phyloP scores from a whole-genome alignment of 164 flowering plant genomes.

The Cinnamomum chago region DNA sequence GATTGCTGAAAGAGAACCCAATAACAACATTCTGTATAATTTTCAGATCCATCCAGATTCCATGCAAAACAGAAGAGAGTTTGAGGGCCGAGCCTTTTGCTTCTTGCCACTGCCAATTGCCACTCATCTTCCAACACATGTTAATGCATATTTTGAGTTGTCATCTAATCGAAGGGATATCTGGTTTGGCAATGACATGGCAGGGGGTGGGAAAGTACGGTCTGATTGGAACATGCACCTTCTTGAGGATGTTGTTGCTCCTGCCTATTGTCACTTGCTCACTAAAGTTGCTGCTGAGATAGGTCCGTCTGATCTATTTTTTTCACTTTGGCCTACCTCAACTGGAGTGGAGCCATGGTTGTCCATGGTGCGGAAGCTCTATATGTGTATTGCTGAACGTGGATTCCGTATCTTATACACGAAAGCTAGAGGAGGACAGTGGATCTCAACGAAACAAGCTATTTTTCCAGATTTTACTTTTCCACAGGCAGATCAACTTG shows the following conservation, averaged over 20 bases:
- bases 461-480: conserved; percentile 84
- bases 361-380: conserved; percentile 71
- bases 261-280: conserved; percentile 86
- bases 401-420: conserved; percentile 74
- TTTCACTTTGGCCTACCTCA: conserved; percentile 74
- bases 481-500: conserved; percentile 52
- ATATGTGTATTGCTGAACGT: conserved; percentile 50
- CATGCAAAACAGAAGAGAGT: conserved; percentile 29
- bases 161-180: conserved; percentile 96
- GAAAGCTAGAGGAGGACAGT: conserved; percentile 89
- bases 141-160: conserved; percentile 94
- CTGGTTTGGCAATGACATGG: conserved; percentile 99
- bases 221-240: conserved; percentile 92
- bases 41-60: conserved; percentile 34
- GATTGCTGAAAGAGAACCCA: conserved; percentile 19
- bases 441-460: conserved; percentile 90
- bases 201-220: conserved; percentile 91
- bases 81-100: conserved; percentile 96
- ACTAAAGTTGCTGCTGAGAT: conserved; percentile 64
- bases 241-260: conserved; percentile 85
- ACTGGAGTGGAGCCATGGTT: conserved; percentile 73
- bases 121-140: conserved; percentile 87
- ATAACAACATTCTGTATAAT: conserved; percentile 20
- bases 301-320: conserved; percentile 75
- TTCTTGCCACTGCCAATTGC: conserved; percentile 87